A percentile compares a stretch with the other conserved stretches of the same genome.
Evolutionary conservation across 176 grass and related monocot genomes (phyloP).

Genomic region (Dendrocalamus sinicus): DNA sequence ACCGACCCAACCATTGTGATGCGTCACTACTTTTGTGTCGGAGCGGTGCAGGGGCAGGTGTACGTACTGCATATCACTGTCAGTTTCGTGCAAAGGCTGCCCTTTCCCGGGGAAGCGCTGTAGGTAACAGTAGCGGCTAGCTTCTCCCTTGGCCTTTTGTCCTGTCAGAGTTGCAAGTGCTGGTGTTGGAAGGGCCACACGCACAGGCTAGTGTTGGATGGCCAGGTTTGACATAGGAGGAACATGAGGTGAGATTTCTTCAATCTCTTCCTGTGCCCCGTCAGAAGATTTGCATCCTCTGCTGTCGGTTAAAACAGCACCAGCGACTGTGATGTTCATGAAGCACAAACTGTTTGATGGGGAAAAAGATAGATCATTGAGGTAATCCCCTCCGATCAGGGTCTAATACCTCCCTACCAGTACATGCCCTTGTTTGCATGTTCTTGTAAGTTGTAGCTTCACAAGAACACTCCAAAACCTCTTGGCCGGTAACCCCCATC

Average conservation of each 20-base stretch:
- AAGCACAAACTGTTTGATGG: not conserved
- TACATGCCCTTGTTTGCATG: not conserved
- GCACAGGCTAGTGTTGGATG: not conserved
- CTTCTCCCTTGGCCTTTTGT: not conserved
- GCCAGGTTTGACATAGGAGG: not conserved
- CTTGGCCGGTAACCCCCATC: not conserved
- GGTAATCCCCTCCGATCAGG: too few relatives aligned
- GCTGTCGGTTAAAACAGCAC: not conserved
- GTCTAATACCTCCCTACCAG: too few relatives aligned
- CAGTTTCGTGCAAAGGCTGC: not conserved
- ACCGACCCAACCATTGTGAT: not conserved
- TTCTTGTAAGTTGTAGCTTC: not conserved
- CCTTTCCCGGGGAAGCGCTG: not conserved
- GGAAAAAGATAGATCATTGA: not conserved
- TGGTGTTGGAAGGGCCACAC: not conserved
- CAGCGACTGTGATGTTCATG: not conserved
- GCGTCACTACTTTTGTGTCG: not conserved
- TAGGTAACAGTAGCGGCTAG: not conserved
- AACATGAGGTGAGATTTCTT: not conserved
- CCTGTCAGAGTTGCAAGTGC: slow-evolving; percentile 1
- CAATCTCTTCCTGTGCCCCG: not conserved
- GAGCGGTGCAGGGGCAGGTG: not conserved
- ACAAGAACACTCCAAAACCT: not conserved
- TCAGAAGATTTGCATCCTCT: not conserved
- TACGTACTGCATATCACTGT: slow-evolving; percentile 26